Conservation (phyloP, 2,329 filamentous ascomycete genomes). For the Didymella pinodella region DNA sequence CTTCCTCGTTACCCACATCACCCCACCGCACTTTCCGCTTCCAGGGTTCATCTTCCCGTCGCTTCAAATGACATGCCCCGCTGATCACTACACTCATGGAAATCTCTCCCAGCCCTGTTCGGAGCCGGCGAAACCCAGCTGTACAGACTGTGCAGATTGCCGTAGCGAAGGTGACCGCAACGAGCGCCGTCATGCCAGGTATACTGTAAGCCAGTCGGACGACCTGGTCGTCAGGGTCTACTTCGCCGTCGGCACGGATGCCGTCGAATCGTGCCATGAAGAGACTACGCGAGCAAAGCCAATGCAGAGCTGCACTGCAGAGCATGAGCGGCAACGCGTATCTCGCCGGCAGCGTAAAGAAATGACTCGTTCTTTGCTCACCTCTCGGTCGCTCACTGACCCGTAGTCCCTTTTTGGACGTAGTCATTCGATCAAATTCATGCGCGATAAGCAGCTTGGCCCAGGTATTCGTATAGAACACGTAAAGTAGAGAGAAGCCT, state of each 20-base stretch:
- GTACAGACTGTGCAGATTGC: conserved; percentile 27
- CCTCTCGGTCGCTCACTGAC: conserved; percentile 47
- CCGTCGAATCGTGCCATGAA: conserved; percentile 51
- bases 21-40: conserved; percentile 26
- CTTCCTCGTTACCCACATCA: conserved; percentile 16
- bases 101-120: conserved; percentile 74
- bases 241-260: conserved; percentile 3
- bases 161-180: conserved; percentile 23
- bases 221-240: conserved; percentile 20
- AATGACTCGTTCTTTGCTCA: conserved; percentile 51
- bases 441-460: conserved; percentile 53
- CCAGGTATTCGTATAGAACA: conserved; percentile 50
- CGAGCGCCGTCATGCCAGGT: conserved; percentile 27
- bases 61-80: conserved; percentile 32
- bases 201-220: conserved; percentile 31
- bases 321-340: conserved; percentile 50
- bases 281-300: conserved; percentile 54
- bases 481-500: conserved; percentile 56
- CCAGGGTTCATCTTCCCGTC: conserved; percentile 23
- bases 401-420: conserved; percentile 43
- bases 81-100: conserved; percentile 62
- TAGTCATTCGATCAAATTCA: conserved; percentile 57
- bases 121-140: conserved; percentile 73
- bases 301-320: conserved; percentile 51
- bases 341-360: conserved; percentile 50